phyloP scores from a whole-genome alignment of 352 stramenopile genomes.

The Phytopythium chamaehyphon region DNA sequence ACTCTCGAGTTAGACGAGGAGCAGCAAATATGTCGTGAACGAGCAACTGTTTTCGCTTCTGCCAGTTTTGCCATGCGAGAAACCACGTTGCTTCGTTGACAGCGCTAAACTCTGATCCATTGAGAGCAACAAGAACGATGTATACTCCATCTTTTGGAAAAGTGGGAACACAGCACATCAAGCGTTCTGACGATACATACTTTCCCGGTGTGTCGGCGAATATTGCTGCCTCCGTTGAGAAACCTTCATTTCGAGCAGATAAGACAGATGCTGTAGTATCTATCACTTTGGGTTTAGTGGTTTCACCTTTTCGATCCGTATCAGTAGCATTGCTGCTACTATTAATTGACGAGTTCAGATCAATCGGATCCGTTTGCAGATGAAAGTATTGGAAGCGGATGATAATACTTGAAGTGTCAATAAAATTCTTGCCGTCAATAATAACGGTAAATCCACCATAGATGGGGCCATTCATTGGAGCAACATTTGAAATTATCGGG shows the following conservation, averaged over 20 bases:
- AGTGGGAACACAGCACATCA: conserved; percentile 40
- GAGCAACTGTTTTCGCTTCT: conserved; percentile 55
- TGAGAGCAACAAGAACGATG: conserved; percentile 55
- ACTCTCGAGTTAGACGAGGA: conserved; percentile 1
- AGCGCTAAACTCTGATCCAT: conserved; percentile 60
- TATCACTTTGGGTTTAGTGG: conserved; percentile 2
- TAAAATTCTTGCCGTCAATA: conserved; percentile 56
- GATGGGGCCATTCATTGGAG: conserved; percentile 70
- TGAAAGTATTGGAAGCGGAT: conserved; percentile 61
- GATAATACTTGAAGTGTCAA: conserved; percentile 54
- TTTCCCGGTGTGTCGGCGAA: conserved; percentile 21
- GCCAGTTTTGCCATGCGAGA: conserved; percentile 83
- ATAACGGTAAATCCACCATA: conserved; percentile 63
- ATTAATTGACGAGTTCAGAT: conserved; percentile 6
- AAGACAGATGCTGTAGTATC: not conserved
- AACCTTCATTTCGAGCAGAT: not conserved
- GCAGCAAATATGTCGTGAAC: conserved; percentile 32
- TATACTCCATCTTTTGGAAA: conserved; percentile 70
- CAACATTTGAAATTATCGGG: conserved; percentile 30
- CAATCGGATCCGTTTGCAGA: not conserved
- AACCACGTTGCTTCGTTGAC: conserved; percentile 60
- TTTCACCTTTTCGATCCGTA: not conserved
- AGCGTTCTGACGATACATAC: conserved; percentile 43
- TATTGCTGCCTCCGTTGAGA: not conserved
- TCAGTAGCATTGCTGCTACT: not conserved